Conservation (phyloP, 1,284 basidiomycete genomes). For the Melampsora americana region DNA sequence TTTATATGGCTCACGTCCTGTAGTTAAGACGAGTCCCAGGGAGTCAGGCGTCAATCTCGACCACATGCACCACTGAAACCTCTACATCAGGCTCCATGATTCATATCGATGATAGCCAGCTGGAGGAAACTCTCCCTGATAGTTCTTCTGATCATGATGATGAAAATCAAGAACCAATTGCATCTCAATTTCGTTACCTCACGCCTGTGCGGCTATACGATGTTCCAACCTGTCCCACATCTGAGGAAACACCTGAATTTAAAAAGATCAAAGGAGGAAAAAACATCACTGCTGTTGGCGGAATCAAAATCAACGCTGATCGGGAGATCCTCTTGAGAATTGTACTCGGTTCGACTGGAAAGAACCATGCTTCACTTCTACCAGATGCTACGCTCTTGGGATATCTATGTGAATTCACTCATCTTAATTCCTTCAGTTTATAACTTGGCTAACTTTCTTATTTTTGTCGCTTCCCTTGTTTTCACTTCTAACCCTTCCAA, state of each 20-base stretch:
- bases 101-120: background rate
- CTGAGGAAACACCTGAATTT: background rate
- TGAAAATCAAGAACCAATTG: background rate
- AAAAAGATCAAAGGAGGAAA: background rate
- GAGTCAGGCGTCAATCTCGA: background rate
- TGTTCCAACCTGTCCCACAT: background rate
- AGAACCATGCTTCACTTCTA: conserved; percentile 7
- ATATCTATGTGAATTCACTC: background rate
- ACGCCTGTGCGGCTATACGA: conserved; percentile 13
- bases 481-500: no score
- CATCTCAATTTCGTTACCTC: background rate
- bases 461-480: background rate
- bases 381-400: conserved; percentile 7
- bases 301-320: background rate
- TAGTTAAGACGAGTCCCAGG: background rate
- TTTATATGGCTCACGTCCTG: background rate
- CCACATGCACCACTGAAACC: background rate
- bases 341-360: conserved; percentile 9
- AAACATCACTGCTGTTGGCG: background rate
- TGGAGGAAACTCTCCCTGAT: background rate
- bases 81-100: background rate
- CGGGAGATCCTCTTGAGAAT: conserved; percentile 12
- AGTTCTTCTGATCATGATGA: background rate
- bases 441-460: background rate
- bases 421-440: background rate